These are phyloP conservation scores for Metarhizium robertsii DNA, from an alignment of 2,329 filamentous ascomycete genomes.

Conservation along the genomic window DNA sequence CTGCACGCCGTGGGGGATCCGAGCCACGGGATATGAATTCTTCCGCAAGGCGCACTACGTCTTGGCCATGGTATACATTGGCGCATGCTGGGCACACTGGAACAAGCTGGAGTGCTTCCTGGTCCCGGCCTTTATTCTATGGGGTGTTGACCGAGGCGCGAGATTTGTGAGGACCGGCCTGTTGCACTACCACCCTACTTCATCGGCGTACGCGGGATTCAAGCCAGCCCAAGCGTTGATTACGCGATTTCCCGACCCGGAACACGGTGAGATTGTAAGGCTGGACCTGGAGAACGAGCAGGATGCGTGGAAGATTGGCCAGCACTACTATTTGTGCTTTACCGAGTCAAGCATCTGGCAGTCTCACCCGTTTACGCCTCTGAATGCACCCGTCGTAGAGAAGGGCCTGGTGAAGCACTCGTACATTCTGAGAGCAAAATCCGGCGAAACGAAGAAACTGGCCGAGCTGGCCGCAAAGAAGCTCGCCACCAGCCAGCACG, in stretches of 20 bases:
- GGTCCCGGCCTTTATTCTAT: constrained; percentile 54
- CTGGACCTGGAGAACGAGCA: constrained; percentile 57
- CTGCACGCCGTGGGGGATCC: constrained; percentile 48
- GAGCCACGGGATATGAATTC: constrained; percentile 64
- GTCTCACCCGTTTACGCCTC: constrained; percentile 60
- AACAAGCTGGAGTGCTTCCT: constrained; percentile 57
- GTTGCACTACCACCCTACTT: constrained; percentile 48
- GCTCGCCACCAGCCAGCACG: constrained; percentile 14
- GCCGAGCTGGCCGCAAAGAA: constrained; percentile 33
- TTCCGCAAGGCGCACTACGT: constrained; percentile 69
- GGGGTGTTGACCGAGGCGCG: constrained; percentile 53
- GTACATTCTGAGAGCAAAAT: constrained; percentile 48
- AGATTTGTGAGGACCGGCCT: constrained; percentile 48
- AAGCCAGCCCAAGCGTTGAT: constrained; percentile 36
- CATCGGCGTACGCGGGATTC: constrained; percentile 38
- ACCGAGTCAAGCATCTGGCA: constrained; percentile 60
- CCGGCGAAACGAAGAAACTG: constrained; percentile 50
- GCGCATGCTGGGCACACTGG: constrained; percentile 71
- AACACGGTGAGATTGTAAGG: constrained; percentile 53
- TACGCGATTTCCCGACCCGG: constrained; percentile 40
- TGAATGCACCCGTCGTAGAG: constrained; percentile 38
- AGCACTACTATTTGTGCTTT: constrained; percentile 66
- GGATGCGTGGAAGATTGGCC: constrained; percentile 53
- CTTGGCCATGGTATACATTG: constrained; percentile 64
- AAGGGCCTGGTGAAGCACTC: constrained; percentile 36